Evolutionary conservation across 129 eudicot species (phyloP), one percentile per base, ranked within the genome.

Genomic region (Heracleum sosnowskyi): DNA sequence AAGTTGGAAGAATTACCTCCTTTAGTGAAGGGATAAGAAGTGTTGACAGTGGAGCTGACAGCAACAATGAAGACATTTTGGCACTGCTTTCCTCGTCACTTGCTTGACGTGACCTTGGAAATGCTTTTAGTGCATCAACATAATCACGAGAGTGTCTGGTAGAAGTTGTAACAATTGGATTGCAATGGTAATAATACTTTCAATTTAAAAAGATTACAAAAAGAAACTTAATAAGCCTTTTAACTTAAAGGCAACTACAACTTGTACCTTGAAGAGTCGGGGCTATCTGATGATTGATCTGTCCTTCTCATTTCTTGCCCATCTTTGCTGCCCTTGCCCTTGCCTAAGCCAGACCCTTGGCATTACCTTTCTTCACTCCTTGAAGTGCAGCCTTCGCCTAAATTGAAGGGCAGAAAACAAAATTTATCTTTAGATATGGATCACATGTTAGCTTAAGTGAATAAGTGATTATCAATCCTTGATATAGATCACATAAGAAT

Each of bases 331-430:
- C 57, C 88, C 78, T 88, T 88, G 69, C 82, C 80, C 75, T n/a
- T n/a, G n/a, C n/a, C n/a, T n/a, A 85, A 63, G 62, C 76, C 81
- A 20, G 89, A 81, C 70, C 86, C 79, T 86, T 87, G 28, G 39
- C 60, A 75, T 85, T 84, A 74, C 89, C 96, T 85, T 86, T 91
- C 81, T 79, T 86, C 75, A 79, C 93, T 39, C 84, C 90, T 88
- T 85, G 97, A 68, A 93, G 70, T 37, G 97, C 97, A 78, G 96
- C 98, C 89, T 86, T 93, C 13, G 98, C 98, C 98, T 93, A 62
- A 69, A 84, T 62, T 51, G 18, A 28, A 66, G 42, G 81, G 57
- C 57, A 83, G 39, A 39, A 66, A 31, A 6, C 33, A 35, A 63
- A 3, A 36, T 36, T 44, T 51, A 46, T 76, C 66, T 44, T 46